Evolutionary conservation across 768 basidiomycete genomes (phyloP), one percentile per base, ranked within the genome.

Genomic region (Suillus decipiens): DNA sequence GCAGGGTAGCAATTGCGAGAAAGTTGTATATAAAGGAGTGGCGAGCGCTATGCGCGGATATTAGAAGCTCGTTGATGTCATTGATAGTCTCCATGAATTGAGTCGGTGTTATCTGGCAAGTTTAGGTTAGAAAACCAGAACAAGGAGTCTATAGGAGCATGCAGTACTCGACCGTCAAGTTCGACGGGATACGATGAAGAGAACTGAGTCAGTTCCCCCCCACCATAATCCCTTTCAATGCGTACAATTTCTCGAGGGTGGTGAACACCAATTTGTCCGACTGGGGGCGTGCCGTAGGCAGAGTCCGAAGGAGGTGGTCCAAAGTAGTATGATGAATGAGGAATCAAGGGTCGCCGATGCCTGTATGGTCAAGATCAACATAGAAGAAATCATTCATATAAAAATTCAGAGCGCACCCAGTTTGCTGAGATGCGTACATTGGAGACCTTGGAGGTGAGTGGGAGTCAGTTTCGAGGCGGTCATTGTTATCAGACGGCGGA

Each of bases 81-180:
- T 96, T 95, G 73, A 99, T 89, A 36, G 93, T 91, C 74, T 93
- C 89, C 50, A 91, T 82, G 73, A 96, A 98, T 69, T 94, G 88
- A 3, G 90, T 92, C 28, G 96, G 93, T 11, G 92, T 91, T 70
- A 99, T 87, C 95, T 97, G 70, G 12, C 39, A 59, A 28, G 17
- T 61, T 19, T 17, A 3, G 19, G 22, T 56, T 39, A 62, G 48
- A 31, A 57, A 55, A 47, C 45, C 37, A 63, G 42, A 45, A 34
- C 2, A 7, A 34, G 19, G 17, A 17, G 42, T 15, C 10, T 28
- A 60, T 22, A 15, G 3, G 53, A 45, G 1, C 10, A 57, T 28
- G 43, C 79, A 92, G 71, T 70, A 96, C 95, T 75, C 97, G 84
- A 53, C 94, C 93, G 68, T 98, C 96, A 6, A 99, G 81, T 75